Evolutionary conservation across 2,329 filamentous ascomycete genomes (phyloP), one percentile per base, ranked within the genome.

Genomic region (Pestalotiopsis sp.): DNA sequence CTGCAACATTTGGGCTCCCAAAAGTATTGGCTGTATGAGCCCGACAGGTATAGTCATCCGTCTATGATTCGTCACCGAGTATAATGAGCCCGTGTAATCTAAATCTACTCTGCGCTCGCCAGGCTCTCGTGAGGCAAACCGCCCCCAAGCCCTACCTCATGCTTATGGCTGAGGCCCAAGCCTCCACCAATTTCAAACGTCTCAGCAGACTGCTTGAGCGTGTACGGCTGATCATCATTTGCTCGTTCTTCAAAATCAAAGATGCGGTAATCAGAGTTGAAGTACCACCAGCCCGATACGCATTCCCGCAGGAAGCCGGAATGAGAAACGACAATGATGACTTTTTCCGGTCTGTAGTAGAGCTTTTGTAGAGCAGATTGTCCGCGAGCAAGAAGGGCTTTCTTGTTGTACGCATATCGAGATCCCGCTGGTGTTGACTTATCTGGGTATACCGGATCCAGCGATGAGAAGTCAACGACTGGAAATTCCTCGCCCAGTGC

Each of bases 261-360:
- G 38, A 91, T 80, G 13, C 90, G 84, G 77, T 89, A 92, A 73
- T 92, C 90, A 12, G 86, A 87, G 70, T 92, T 92, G 75, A 85
- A 86, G 73, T 83, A 89, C 80, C 81, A 86, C 71, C 81, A 81
- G 2, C 88, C 86, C 9, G 83, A 84, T 7, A 92, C 84, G 9
- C 84, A 88, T 3, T 82, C 76, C n/a, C 89, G 80, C 70, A 92
- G 73, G 75, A 92, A 92, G 0, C 85, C 89, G 2, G 90, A 89
- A 78, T 92, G 90, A 1, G 87, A 87, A 4, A 92, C 89, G 0
- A 92, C 89, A 11, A 90, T 83, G 67, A 92, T 84, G 65, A 90
- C 82, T 72, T 88, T 87, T 78, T 92, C 90, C 0, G 86, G 84
- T 0, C 90, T 82, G 13, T 73, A 72, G 70, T 85, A 82, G 27